Evolutionary conservation across 2,329 filamentous ascomycete species (phyloP).

Genomic region (Venturiaceae sp.): DNA sequence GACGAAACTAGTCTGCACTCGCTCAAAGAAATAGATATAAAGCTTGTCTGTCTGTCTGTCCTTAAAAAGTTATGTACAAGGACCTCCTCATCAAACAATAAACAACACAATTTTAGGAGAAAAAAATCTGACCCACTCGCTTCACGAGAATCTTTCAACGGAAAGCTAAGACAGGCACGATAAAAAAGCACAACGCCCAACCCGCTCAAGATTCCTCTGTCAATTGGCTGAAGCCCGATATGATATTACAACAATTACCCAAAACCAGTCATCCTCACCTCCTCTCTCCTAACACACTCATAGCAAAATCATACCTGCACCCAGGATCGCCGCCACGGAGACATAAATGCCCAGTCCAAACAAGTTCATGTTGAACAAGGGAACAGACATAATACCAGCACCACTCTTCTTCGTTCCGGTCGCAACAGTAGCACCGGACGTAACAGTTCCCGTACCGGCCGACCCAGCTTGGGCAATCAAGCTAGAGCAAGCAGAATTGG

Average conservation of each 20-base stretch:
- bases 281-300: constrained; percentile 23
- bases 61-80: no score
- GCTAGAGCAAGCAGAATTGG: constrained; percentile 43
- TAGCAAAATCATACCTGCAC: constrained; percentile 45
- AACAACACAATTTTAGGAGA: no score
- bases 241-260: constrained; percentile 1
- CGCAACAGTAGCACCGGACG: constrained; percentile 13
- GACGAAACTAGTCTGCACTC: no score
- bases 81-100: no score
- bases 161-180: no score
- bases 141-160: no score
- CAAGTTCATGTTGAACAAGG: constrained; percentile 33
- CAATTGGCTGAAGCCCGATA: no score
- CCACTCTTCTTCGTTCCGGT: constrained; percentile 21
- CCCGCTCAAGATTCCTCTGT: no score
- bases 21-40: no score
- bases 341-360: constrained; percentile 41
- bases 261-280: neutral
- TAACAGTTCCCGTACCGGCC: constrained; percentile 46
- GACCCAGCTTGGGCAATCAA: constrained; percentile 56
- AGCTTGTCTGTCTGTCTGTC: no score
- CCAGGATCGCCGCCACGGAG: constrained; percentile 39
- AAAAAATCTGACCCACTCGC: no score
- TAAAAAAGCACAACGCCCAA: no score
- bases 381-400: constrained; percentile 32